A percentile compares a stretch with the other conserved stretches of the same genome.
Conservation (phyloP, 345 rosid species). For the Eucalyptus marginata region DNA sequence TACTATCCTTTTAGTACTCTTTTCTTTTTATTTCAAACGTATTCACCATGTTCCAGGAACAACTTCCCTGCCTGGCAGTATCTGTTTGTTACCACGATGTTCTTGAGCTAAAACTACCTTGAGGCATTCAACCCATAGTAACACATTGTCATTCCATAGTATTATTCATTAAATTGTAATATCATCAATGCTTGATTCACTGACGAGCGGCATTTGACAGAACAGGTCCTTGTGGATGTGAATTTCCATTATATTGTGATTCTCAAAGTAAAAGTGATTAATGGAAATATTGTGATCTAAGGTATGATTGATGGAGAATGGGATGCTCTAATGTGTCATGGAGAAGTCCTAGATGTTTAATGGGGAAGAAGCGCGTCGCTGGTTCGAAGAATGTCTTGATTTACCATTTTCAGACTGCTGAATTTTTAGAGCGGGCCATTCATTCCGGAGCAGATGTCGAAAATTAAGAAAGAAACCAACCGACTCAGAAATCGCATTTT, state of each 20-base stretch:
- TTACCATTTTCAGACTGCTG: not conserved
- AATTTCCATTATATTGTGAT: constrained; percentile 68
- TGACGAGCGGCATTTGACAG: constrained; percentile 3
- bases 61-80: not conserved
- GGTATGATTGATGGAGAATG: not conserved
- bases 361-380: not conserved
- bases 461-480: not conserved
- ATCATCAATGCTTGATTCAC: not conserved
- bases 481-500: not conserved
- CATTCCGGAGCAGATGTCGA: not conserved
- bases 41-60: not conserved
- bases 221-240: constrained; percentile 54
- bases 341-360: not conserved
- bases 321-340: not conserved
- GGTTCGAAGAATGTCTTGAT: not conserved
- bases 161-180: not conserved
- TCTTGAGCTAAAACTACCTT: not conserved
- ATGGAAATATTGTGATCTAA: not conserved
- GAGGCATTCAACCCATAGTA: not conserved
- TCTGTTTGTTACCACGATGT: not conserved
- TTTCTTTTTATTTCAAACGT: too few species aligned
- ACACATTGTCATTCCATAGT: not conserved
- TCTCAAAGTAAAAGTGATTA: constrained; percentile 19
- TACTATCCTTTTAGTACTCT: too few species aligned
- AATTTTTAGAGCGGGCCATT: not conserved